These are phyloP conservation scores for Thielaviopsis ethacetica DNA, from an alignment of 2,329 filamentous ascomycete species.

Conservation along the genomic window DNA sequence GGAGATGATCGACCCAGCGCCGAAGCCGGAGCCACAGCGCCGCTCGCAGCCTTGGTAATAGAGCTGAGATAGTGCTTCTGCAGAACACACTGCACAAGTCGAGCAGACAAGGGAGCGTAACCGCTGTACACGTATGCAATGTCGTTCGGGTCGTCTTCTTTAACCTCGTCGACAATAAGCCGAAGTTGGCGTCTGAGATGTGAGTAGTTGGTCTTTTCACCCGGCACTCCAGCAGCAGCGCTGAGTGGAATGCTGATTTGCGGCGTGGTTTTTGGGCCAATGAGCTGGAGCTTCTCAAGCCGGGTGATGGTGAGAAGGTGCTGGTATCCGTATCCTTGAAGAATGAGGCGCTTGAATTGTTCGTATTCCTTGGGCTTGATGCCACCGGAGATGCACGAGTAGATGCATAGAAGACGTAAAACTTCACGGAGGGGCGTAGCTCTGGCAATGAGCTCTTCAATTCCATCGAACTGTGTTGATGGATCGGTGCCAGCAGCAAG, in stretches of 20 bases:
- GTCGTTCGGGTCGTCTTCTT: constrained; percentile 85
- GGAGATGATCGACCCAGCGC: constrained; percentile 43
- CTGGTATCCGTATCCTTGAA: constrained; percentile 90
- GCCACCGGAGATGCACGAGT: constrained; percentile 78
- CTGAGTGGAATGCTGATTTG: constrained; percentile 61
- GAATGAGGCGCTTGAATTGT: constrained; percentile 68
- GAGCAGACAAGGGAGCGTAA: constrained; percentile 82
- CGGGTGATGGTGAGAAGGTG: constrained; percentile 79
- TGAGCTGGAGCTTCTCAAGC: constrained; percentile 76
- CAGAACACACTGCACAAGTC: constrained; percentile 79
- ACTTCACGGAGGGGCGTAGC: constrained; percentile 68
- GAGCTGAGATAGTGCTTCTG: constrained; percentile 74
- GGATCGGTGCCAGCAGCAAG: constrained; percentile 82
- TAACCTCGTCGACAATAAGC: constrained; percentile 89
- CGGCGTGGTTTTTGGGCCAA: constrained; percentile 62
- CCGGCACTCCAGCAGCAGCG: constrained; percentile 35
- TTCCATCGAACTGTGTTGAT: constrained; percentile 71
- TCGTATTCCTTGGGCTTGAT: constrained; percentile 82
- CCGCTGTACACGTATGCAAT: constrained; percentile 97
- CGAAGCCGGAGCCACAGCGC: constrained; percentile 18
- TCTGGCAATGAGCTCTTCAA: constrained; percentile 88
- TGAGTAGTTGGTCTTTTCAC: constrained; percentile 76
- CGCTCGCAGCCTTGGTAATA: constrained; percentile 46
- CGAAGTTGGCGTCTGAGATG: constrained; percentile 73
- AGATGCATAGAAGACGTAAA: constrained; percentile 72